Evolutionary conservation across 2,329 filamentous ascomycete genomes (phyloP).

Genomic region (Exophiala phaeomuriformis): DNA sequence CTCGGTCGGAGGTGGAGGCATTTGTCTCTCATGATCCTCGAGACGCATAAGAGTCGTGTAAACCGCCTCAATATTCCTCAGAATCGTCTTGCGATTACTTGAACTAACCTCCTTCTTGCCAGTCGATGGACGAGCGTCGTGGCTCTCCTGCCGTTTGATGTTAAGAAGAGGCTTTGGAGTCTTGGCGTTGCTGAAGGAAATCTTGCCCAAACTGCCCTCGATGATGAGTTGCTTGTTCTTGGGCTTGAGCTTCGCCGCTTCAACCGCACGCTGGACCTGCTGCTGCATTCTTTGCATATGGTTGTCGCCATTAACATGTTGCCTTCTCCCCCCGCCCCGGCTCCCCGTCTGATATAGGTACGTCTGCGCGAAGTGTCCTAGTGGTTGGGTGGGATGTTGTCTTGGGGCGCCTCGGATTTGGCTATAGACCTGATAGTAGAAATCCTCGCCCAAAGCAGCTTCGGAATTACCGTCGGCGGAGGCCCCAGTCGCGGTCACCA

Average conservation of each 20-base stretch:
- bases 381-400: slow-evolving; percentile 83
- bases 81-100: slow-evolving; percentile 71
- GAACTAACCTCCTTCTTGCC: slow-evolving; percentile 47
- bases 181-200: slow-evolving; percentile 98
- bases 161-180: slow-evolving; percentile 91
- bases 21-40: slow-evolving; percentile 81
- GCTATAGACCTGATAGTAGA: slow-evolving; percentile 96
- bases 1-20: slow-evolving; percentile 59
- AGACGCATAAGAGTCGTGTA: slow-evolving; percentile 86
- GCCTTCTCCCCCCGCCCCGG: slow-evolving; percentile 66
- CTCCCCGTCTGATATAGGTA: slow-evolving; percentile 93
- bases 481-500: slow-evolving; percentile 86
- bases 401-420: slow-evolving; percentile 86
- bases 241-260: slow-evolving; percentile 92
- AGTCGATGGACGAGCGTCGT: slow-evolving; percentile 44
- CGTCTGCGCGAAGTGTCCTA: slow-evolving; percentile 95
- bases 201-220: slow-evolving; percentile 92
- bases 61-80: slow-evolving; percentile 80
- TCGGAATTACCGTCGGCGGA: slow-evolving; percentile 73
- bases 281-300: slow-evolving; percentile 99
- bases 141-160: slow-evolving; percentile 77
- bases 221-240: slow-evolving; percentile 97
- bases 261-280: slow-evolving; percentile 92
- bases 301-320: slow-evolving; percentile 81
- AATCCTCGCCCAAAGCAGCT: slow-evolving; percentile 79